These are phyloP conservation scores for Ascomycota sp. DNA, from an alignment of 2,329 filamentous ascomycete genomes.

Conservation along the genomic window DNA sequence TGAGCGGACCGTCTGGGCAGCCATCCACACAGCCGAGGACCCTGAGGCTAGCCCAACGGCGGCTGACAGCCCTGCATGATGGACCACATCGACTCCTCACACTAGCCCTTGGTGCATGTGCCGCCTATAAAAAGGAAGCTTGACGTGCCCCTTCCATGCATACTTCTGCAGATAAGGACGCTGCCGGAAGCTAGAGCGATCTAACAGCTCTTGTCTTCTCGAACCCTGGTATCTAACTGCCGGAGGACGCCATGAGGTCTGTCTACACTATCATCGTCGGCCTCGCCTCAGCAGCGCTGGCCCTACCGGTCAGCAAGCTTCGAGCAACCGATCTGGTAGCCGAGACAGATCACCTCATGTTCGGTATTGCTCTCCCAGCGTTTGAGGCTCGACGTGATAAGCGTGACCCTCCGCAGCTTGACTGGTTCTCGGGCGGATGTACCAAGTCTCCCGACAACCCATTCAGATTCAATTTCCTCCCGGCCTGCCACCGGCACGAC, in stretches of 20 bases:
- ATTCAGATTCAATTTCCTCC: slow-evolving; percentile 20
- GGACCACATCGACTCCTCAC: too few species aligned
- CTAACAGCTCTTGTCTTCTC: too few species aligned
- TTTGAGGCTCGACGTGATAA: slow-evolving; percentile 21
- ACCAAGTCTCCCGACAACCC: slow-evolving; percentile 21
- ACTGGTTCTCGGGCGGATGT: slow-evolving; percentile 23
- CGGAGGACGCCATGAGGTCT: slow-evolving; percentile 12
- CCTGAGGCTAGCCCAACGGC: too few species aligned
- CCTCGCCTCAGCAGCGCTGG: slow-evolving; percentile 7
- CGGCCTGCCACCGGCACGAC: slow-evolving; percentile 31
- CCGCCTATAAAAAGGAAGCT: too few species aligned
- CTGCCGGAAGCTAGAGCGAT: too few species aligned
- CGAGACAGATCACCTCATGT: slow-evolving; percentile 26
- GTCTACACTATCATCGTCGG: slow-evolving; percentile 4
- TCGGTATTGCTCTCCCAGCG: slow-evolving; percentile 16
- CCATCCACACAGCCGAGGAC: too few species aligned
- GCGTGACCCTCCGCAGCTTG: slow-evolving; percentile 15
- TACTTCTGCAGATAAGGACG: too few species aligned
- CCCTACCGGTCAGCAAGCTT: slow-evolving; percentile 4
- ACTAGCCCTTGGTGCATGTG: too few species aligned
- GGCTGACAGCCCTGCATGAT: too few species aligned
- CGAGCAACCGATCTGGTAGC: slow-evolving; percentile 2
- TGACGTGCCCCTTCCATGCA: too few species aligned
- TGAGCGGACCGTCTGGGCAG: too few species aligned
- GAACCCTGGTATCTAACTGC: too few species aligned